Conservation (phyloP, 1,284 basidiomycete species). For the Lentinus polychrous region DNA sequence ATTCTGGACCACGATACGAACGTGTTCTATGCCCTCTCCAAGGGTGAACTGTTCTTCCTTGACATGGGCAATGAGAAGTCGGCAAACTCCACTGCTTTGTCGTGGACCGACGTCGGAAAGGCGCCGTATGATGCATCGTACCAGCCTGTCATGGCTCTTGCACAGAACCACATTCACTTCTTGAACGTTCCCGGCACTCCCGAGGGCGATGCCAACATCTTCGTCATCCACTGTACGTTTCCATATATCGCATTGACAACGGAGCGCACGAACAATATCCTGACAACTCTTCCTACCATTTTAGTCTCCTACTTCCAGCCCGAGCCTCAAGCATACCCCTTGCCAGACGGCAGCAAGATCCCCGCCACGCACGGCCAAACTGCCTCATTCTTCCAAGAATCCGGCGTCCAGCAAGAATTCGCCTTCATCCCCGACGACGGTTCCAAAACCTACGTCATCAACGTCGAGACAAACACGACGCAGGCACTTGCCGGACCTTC, state of each 20-base stretch:
- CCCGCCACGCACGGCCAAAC: slow-evolving; percentile 71
- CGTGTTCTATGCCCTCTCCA: slow-evolving; percentile 65
- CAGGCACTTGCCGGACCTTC: slow-evolving; percentile 63
- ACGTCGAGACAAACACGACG: slow-evolving; percentile 77
- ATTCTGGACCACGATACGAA: slow-evolving; percentile 90
- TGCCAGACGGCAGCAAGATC: slow-evolving; percentile 48
- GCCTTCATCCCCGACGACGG: slow-evolving; percentile 82
- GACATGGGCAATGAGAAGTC: slow-evolving; percentile 58
- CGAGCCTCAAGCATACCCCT: slow-evolving; percentile 55
- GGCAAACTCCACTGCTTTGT: slow-evolving; percentile 46
- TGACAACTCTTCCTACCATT: too few species aligned
- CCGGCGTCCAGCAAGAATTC: slow-evolving; percentile 72
- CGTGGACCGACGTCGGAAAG: slow-evolving; percentile 56
- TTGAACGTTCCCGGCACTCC: slow-evolving; percentile 61
- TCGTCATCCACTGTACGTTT: slow-evolving; percentile 82
- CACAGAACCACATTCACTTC: slow-evolving; percentile 78
- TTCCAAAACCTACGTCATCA: slow-evolving; percentile 72
- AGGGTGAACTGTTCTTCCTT: slow-evolving; percentile 55
- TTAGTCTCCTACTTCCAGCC: slow-evolving; percentile 79
- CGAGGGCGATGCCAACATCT: slow-evolving; percentile 69
- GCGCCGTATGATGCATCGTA: slow-evolving; percentile 50
- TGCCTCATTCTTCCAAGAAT: slow-evolving; percentile 66
- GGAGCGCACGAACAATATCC: too few species aligned
- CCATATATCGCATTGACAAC: too few species aligned
- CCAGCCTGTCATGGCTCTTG: slow-evolving; percentile 69